Conservation (phyloP, 768 basidiomycete genomes). For the Rhodotorula babjevae region DNA sequence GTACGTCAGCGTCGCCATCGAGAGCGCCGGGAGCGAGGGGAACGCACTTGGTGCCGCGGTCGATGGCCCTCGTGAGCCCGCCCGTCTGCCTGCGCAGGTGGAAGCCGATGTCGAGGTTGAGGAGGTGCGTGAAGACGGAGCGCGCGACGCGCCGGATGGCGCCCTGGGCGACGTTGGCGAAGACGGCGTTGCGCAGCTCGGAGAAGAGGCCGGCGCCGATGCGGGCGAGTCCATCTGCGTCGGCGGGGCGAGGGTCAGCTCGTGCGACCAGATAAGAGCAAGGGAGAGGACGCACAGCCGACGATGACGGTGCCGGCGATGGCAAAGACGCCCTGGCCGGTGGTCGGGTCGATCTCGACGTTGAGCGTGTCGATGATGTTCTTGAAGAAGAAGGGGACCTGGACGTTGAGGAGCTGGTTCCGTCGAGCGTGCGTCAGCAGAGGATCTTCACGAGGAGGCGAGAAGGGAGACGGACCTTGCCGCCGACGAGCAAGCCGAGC, state of each 20-base stretch:
- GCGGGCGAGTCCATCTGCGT: constrained; percentile 81
- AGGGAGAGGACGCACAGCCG: constrained; percentile 64
- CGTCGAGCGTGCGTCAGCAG: not conserved
- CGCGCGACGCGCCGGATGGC: constrained; percentile 91
- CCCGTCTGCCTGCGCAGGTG: constrained; percentile 92
- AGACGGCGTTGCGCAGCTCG: constrained; percentile 90
- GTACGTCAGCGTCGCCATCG: constrained; percentile 7
- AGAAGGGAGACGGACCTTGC: constrained; percentile 62
- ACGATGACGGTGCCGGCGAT: constrained; percentile 83
- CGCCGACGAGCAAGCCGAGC: constrained; percentile 68
- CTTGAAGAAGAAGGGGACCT: constrained; percentile 97
- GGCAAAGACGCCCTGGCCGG: constrained; percentile 72
- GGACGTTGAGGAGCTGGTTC: constrained; percentile 79
- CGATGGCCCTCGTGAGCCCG: constrained; percentile 90
- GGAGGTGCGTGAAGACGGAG: constrained; percentile 90
- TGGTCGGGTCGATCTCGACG: constrained; percentile 63
- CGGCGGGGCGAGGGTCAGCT: not conserved
- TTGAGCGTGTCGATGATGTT: constrained; percentile 82
- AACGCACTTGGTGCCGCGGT: constrained; percentile 91
- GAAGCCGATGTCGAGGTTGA: constrained; percentile 84
- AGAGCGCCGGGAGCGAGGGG: not conserved
- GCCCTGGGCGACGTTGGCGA: constrained; percentile 89
- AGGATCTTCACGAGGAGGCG: not conserved
- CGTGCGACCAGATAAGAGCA: not conserved
- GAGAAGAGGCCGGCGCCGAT: constrained; percentile 83